These are phyloP conservation scores for Leucosporidium scottii DNA, from an alignment of 768 basidiomycete genomes.

Conservation along the genomic window DNA sequence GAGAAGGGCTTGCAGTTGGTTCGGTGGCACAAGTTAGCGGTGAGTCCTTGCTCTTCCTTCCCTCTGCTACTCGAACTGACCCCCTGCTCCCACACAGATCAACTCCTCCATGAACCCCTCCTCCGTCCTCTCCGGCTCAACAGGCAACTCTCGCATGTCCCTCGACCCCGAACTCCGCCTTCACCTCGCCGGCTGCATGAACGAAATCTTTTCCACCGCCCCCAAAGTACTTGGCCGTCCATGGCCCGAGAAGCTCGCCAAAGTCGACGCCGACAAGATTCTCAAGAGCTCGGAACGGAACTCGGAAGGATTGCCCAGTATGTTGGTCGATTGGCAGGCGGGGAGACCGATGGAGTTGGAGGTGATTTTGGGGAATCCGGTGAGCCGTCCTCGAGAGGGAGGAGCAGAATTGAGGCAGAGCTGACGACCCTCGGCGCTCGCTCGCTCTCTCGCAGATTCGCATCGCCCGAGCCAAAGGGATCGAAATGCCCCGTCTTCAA, in stretches of 20 bases:
- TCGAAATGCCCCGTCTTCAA: slow-evolving; percentile 40
- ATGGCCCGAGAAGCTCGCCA: slow-evolving; percentile 36
- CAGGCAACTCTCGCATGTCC: slow-evolving; percentile 38
- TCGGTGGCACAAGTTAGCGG: slow-evolving; percentile 41
- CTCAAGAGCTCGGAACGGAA: slow-evolving; percentile 34
- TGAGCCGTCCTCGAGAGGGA: neutral
- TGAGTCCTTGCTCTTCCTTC: neutral
- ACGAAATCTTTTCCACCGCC: slow-evolving; percentile 38
- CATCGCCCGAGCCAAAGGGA: slow-evolving; percentile 35
- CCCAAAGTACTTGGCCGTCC: slow-evolving; percentile 35
- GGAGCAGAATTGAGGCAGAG: no score
- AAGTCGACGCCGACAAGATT: slow-evolving; percentile 36
- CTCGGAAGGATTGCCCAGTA: slow-evolving; percentile 29
- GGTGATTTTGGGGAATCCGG: slow-evolving; percentile 52
- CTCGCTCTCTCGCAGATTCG: slow-evolving; percentile 16
- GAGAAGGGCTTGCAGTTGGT: slow-evolving; percentile 38
- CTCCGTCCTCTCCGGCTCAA: slow-evolving; percentile 37
- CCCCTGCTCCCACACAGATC: slow-evolving; percentile 13
- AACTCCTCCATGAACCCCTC: slow-evolving; percentile 40
- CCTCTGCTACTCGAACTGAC: slow-evolving; percentile 1
- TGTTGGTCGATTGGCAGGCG: slow-evolving; percentile 29
- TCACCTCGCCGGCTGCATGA: slow-evolving; percentile 38
- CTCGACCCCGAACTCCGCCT: slow-evolving; percentile 32
- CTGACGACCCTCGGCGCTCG: neutral
- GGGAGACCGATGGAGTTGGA: slow-evolving; percentile 51